A percentile compares a stretch with the other conserved stretches of the same genome.
These are phyloP conservation scores for Colletotrichum sp. DNA, from an alignment of 2,329 filamentous ascomycete species.

Conservation along the genomic window DNA sequence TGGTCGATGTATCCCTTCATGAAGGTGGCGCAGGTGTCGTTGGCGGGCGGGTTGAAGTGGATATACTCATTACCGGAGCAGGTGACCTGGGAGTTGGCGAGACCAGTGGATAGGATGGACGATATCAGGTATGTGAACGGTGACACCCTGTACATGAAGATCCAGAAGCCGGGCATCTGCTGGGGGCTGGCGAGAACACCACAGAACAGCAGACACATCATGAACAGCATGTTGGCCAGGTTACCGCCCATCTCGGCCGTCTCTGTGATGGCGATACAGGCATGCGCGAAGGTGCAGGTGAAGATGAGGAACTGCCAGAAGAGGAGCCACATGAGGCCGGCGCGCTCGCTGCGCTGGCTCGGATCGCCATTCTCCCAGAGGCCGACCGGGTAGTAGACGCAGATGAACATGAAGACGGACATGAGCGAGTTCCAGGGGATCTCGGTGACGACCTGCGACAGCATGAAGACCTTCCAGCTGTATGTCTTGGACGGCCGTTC, in stretches of 20 bases:
- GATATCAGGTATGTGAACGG: constrained; percentile 73
- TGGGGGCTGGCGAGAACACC: constrained; percentile 63
- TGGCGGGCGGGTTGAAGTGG: constrained; percentile 55
- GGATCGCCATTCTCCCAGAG: constrained; percentile 62
- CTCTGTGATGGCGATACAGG: constrained; percentile 69
- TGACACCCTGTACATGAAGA: constrained; percentile 71
- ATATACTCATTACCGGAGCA: constrained; percentile 50
- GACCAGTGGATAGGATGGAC: constrained; percentile 54
- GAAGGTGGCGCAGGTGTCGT: constrained; percentile 52
- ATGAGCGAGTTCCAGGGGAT: constrained; percentile 70
- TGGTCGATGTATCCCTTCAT: constrained; percentile 44
- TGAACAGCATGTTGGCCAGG: constrained; percentile 64
- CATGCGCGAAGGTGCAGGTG: constrained; percentile 68
- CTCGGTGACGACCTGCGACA: constrained; percentile 70
- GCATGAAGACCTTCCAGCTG: constrained; percentile 69
- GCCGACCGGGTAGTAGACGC: constrained; percentile 73
- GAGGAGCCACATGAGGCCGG: constrained; percentile 67
- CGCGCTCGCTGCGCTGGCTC: constrained; percentile 53
- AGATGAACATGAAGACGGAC: constrained; percentile 65
- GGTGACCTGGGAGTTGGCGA: constrained; percentile 24
- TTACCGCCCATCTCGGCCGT: constrained; percentile 68
- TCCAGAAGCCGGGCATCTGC: constrained; percentile 71
- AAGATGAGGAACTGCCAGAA: constrained; percentile 70
- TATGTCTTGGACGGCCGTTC: constrained; percentile 70
- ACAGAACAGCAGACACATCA: constrained; percentile 61